Evolutionary conservation across 768 basidiomycete genomes (phyloP), one percentile per base, ranked within the genome.

Genomic region (Mycena galopus): DNA sequence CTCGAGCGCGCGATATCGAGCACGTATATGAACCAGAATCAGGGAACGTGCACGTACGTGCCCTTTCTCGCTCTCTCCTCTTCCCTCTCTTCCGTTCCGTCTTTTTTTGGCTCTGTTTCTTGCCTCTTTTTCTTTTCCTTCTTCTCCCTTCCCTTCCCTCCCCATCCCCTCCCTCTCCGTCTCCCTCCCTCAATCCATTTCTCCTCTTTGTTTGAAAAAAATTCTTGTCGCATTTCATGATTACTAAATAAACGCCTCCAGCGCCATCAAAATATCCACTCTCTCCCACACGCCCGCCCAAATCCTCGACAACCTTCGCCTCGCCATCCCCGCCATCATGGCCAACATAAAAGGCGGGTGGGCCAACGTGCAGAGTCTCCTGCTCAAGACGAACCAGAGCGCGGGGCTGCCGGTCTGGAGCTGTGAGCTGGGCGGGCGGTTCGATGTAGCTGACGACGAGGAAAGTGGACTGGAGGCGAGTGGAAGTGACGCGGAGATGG

Each of bases 11-110:
- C 97, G 21, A 91, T 99, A 74, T 92, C 92, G 5, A 96, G 96
- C 14, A 97, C 97, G 3, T 98, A 98, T 82, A 94, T 98, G 92
- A 94, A 96, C 81, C 94, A 96, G 82, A 96, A 96, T 67, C 91
- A 90, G 74, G 98, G 98, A 16, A 98, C 96, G 8, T 95, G 94
- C 89, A 91, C 92, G 95, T 97, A 84, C 62, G 96, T 89, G 21
- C 21, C 21, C 39, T 16, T 39, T 16, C 39, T 39, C 29, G 23
- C 47, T 23, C 44, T n/a, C 8, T 53, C 21, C 44, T 21, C 10
- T 47, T 21, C 21, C n/a, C 44, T n/a, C n/a, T n/a, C n/a, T 19
- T 17, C 21, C 44, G 3, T 47, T 19, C 44, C 2, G n/a, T n/a
- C n/a, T n/a, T n/a, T n/a, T n/a, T n/a, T n/a, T n/a, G n/a, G n/a